Conservation (phyloP, 164 flowering plant genomes). For the Vitis rotundifolia region DNA sequence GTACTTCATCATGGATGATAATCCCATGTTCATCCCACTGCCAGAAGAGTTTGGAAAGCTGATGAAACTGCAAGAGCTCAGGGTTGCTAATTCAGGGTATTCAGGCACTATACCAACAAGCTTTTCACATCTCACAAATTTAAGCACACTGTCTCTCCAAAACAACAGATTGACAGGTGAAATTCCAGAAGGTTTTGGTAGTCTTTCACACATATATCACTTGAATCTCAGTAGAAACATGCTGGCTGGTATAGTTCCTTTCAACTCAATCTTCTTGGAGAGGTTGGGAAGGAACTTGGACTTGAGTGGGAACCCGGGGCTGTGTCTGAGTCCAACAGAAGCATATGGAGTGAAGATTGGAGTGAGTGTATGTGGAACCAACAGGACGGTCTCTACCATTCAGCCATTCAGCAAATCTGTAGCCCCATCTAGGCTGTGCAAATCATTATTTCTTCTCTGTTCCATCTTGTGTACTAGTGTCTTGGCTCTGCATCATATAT, state of each 20-base stretch:
- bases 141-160: slow-evolving; percentile 67
- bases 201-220: slow-evolving; percentile 67
- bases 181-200: slow-evolving; percentile 57
- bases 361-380: slow-evolving; percentile 48
- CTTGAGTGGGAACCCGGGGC: slow-evolving; percentile 64
- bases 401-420: slow-evolving; percentile 50
- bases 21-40: slow-evolving; percentile 63
- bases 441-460: slow-evolving; percentile 13
- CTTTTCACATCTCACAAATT: slow-evolving; percentile 50
- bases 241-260: slow-evolving; percentile 71
- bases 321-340: slow-evolving; percentile 60
- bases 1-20: slow-evolving; percentile 82
- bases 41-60: slow-evolving; percentile 57
- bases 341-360: slow-evolving; percentile 44
- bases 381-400: slow-evolving; percentile 28
- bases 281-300: slow-evolving; percentile 79
- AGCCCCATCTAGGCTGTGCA: slow-evolving; percentile 29
- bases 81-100: slow-evolving; percentile 75
- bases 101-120: slow-evolving; percentile 56
- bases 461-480: slow-evolving; percentile 3
- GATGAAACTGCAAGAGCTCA: slow-evolving; percentile 69
- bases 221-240: slow-evolving; percentile 77
- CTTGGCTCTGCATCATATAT: slow-evolving; percentile 4
- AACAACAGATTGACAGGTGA: slow-evolving; percentile 68
- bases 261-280: slow-evolving; percentile 54